Evolutionary conservation across 306 rosid genomes (phyloP).

Genomic region (Dryas alaskensis): DNA sequence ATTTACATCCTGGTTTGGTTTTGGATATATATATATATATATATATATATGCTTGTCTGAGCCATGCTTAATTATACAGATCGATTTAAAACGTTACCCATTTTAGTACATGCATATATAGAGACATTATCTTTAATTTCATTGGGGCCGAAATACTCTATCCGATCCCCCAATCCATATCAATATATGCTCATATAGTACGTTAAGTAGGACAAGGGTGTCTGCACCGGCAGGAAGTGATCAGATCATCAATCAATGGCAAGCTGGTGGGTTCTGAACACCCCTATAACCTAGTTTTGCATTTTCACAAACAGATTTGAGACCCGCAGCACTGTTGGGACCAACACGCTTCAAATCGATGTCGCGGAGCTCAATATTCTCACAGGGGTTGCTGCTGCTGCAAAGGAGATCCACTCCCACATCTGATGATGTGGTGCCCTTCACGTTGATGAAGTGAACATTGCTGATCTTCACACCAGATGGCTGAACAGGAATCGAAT

Average conservation of each 20-base stretch:
- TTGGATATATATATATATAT: no score
- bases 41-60: no score
- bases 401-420: conserved; percentile 55
- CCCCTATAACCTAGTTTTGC: conserved; percentile 41
- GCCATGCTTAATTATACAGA: no score
- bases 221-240: not conserved
- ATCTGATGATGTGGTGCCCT: conserved; percentile 45
- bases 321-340: not conserved
- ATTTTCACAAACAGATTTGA: conserved; percentile 37
- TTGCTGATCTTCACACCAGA: conserved; percentile 49
- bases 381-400: conserved; percentile 56
- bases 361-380: conserved; percentile 38
- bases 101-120: no score
- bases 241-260: conserved; percentile 22
- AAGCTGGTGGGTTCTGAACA: conserved; percentile 40
- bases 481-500: conserved; percentile 28
- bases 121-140: no score
- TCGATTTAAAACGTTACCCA: no score
- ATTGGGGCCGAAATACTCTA: no score
- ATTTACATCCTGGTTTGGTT: no score
- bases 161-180: not conserved
- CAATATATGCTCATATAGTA: not conserved
- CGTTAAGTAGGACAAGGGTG: not conserved
- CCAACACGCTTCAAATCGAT: conserved; percentile 37
- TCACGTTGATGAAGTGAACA: conserved; percentile 38